phyloP scores from a whole-genome alignment of 1,284 basidiomycete species.

The Cutaneotrichosporon dermatis region DNA sequence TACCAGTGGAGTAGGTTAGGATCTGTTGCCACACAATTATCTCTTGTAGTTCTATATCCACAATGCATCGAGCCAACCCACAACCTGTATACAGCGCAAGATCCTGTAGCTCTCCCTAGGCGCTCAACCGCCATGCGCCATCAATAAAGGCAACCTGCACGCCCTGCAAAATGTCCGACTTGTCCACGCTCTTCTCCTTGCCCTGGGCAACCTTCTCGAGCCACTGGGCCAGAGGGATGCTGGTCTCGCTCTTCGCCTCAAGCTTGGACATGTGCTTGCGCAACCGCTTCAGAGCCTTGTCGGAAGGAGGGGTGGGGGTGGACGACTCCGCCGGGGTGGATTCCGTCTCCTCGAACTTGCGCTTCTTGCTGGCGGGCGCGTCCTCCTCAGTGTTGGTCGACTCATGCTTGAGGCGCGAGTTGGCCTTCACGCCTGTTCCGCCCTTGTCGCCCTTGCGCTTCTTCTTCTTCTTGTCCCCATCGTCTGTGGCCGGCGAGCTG shows the following conservation, averaged over 20 bases:
- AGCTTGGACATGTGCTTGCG: constrained; percentile 39
- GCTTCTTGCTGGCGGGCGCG: constrained; percentile 35
- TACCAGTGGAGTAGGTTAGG: constrained; percentile 12
- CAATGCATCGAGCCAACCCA: not conserved
- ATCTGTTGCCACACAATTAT: not conserved
- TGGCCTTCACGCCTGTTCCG: constrained; percentile 45
- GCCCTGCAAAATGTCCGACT: constrained; percentile 28
- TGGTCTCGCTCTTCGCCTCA: constrained; percentile 11
- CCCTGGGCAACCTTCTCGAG: constrained; percentile 25
- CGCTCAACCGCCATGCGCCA: constrained; percentile 32
- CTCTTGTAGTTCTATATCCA: not conserved
- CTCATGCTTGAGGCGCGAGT: constrained; percentile 43
- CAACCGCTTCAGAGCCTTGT: constrained; percentile 39
- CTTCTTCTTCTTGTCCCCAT: constrained; percentile 28
- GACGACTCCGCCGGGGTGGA: not conserved
- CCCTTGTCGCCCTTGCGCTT: constrained; percentile 48
- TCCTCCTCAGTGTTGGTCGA: not conserved
- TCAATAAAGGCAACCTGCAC: constrained; percentile 29
- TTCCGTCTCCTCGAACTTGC: constrained; percentile 27
- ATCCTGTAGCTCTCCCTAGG: constrained; percentile 3
- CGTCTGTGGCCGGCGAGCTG: not conserved
- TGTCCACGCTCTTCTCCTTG: constrained; percentile 30
- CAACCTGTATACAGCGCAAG: no score
- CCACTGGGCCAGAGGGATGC: constrained; percentile 20
- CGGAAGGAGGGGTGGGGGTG: constrained; percentile 5